A percentile compares a stretch with the other conserved stretches of the same genome.
phyloP scores from a whole-genome alignment of 2,329 filamentous ascomycete genomes.

The Akanthomyces uredinophilus region DNA sequence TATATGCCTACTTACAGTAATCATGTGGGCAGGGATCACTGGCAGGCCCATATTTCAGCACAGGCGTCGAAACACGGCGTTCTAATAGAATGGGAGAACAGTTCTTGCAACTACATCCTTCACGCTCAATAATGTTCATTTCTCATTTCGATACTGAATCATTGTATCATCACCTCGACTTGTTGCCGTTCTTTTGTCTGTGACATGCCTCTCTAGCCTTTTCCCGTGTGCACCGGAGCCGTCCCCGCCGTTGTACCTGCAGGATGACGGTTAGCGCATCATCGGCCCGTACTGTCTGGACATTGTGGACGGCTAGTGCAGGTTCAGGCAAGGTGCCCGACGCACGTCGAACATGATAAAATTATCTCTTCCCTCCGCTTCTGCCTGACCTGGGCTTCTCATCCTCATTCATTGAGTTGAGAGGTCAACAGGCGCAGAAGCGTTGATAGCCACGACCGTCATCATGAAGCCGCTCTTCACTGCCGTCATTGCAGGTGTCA shows the following conservation, averaged over 20 bases:
- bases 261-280: constrained; percentile 1
- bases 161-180: too few relatives aligned
- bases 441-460: neutral
- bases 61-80: too few relatives aligned
- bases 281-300: neutral
- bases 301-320: neutral
- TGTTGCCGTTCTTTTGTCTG: too few relatives aligned
- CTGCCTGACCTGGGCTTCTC: neutral
- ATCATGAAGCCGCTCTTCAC: constrained; percentile 15
- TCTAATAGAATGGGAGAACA: too few relatives aligned
- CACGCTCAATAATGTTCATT: too few relatives aligned
- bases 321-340: neutral
- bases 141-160: too few relatives aligned
- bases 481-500: constrained; percentile 12
- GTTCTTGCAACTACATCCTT: too few relatives aligned
- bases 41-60: neutral
- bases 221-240: neutral
- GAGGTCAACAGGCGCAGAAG: neutral
- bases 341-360: neutral
- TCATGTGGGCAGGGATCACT: neutral
- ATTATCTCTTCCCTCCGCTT: neutral
- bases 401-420: neutral
- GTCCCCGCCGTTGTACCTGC: neutral
- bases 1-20: neutral
- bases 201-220: too few relatives aligned